Base-by-base conservation (phyloP, 2,329 filamentous ascomycete genomes). In the Gliomastix tumulicola region DNA sequence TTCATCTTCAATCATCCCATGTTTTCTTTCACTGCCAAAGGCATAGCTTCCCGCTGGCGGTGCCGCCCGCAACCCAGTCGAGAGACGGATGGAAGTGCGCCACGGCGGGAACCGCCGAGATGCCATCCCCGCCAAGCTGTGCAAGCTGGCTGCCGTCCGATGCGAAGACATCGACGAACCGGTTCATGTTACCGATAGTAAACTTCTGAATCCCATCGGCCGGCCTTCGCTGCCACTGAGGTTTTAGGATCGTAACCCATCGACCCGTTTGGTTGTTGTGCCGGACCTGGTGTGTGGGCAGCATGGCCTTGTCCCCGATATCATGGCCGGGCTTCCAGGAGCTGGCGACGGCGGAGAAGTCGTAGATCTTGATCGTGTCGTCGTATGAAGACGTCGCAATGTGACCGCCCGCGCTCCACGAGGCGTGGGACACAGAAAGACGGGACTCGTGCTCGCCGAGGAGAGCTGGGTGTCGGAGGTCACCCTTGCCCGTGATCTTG, bases 211-310 rank as follows among this genome's bases (percentile, higher is more conserved):
- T 79, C 7, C 82, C 81, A 40, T 92, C 87, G 22, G 72, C 65
- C 0, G 92, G 90, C 32, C 76, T 72, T 21, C 76, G 68, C 57
- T 98, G 92, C 92, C 92, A 98, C 49, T 95, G 88, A 0, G 56
- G 92, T 73, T 71, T 94, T 54, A 71, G 57, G 22, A 76, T 95
- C 0, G 88, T 94, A 0, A 96, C 88, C 88, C 88, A 96, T 38
- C 89, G 74, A 0, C 90, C 92, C 0, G 89, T 97, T 63, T 98
- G 92, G 52, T 95, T 96, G 53, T 98, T 98, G 53, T 98, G 92
- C 10, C 70, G 70, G 1, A 97, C 74, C 3, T 76, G 66, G 1
- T 79, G 72, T 1, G 71, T 65, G 0, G 90, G 89, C 43, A 77
- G 65, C 72, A 95, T 84, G 7, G 76, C 69, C 11, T 70, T 60